Percentiles rank a stretch among this genome's conserved stretches.
These are phyloP conservation scores for Sporodiniella umbellata DNA, from an alignment of 371 early-diverging fungal genomes.

Conservation along the genomic window DNA sequence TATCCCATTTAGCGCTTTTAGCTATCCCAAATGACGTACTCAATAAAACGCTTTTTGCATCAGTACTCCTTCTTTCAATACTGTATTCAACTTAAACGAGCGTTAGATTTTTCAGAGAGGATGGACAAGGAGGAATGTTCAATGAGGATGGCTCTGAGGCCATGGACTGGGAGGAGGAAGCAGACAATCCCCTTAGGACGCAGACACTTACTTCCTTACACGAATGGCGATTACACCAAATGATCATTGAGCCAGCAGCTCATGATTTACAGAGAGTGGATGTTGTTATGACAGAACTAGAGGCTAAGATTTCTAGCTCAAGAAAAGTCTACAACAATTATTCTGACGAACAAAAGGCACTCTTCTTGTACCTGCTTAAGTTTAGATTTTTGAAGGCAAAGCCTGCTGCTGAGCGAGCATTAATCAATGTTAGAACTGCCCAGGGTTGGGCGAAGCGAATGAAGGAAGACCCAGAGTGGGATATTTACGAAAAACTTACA, in stretches of 20 bases:
- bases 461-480: slow-evolving; percentile 11
- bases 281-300: slow-evolving; percentile 13
- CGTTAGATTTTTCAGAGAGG: neutral
- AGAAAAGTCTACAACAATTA: slow-evolving; percentile 16
- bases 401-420: slow-evolving; percentile 12
- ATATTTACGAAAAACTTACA: slow-evolving; percentile 17
- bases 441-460: slow-evolving; percentile 14
- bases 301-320: slow-evolving; percentile 14
- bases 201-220: slow-evolving; percentile 4
- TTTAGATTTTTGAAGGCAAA: slow-evolving; percentile 17
- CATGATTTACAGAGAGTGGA: slow-evolving; percentile 22
- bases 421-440: slow-evolving; percentile 18
- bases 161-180: slow-evolving; percentile 4
- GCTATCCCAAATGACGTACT: too few relatives aligned
- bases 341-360: slow-evolving; percentile 5
- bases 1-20: too few relatives aligned
- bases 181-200: slow-evolving; percentile 51
- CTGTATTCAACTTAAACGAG: neutral
- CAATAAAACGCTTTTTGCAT: too few relatives aligned
- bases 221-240: slow-evolving; percentile 15
- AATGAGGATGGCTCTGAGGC: neutral
- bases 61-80: too few relatives aligned
- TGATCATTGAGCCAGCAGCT: slow-evolving; percentile 19
- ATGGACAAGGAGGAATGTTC: neutral
- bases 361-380: slow-evolving; percentile 13